Percentiles rank a stretch among this genome's conserved stretches.
Evolutionary conservation across 768 basidiomycete genomes (phyloP).

Genomic region (Pilatotrama ljubarskyi): DNA sequence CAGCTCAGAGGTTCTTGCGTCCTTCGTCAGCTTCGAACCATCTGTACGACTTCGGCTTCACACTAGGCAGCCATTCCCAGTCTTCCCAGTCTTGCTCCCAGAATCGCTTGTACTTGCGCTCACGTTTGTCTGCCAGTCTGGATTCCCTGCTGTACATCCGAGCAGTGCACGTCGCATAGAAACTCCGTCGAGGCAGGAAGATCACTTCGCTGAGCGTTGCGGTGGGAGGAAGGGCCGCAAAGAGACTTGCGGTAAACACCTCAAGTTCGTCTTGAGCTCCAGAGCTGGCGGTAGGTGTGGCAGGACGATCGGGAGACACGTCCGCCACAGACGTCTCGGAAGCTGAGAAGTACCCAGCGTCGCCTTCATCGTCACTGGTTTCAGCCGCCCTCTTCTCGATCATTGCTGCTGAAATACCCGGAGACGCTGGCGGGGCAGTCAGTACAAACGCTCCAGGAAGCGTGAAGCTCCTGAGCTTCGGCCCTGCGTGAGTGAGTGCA

Average conservation of each 20-base stretch:
- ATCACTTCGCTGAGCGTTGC: neutral
- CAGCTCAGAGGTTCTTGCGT: no score
- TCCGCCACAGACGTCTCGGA: neutral
- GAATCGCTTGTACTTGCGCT: neutral
- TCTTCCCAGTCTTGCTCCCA: slow-evolving; percentile 1
- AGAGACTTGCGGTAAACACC: neutral
- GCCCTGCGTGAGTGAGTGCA: neutral
- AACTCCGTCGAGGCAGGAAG: neutral
- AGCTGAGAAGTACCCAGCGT: neutral
- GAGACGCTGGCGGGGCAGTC: no score
- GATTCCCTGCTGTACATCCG: neutral
- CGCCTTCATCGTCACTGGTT: neutral
- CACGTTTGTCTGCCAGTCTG: neutral
- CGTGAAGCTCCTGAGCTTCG: neutral
- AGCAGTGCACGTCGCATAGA: neutral
- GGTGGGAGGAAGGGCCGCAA: neutral
- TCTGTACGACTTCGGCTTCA: no score
- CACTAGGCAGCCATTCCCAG: neutral
- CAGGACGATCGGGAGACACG: no score
- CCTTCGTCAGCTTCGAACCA: no score
- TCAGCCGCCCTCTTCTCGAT: no score
- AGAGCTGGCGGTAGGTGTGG: no score
- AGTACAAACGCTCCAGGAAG: neutral
- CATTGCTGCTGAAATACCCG: no score
- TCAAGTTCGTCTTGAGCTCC: neutral